Evolutionary conservation across 2,329 filamentous ascomycete species (phyloP).

Genomic region (Fusarium equiseti): DNA sequence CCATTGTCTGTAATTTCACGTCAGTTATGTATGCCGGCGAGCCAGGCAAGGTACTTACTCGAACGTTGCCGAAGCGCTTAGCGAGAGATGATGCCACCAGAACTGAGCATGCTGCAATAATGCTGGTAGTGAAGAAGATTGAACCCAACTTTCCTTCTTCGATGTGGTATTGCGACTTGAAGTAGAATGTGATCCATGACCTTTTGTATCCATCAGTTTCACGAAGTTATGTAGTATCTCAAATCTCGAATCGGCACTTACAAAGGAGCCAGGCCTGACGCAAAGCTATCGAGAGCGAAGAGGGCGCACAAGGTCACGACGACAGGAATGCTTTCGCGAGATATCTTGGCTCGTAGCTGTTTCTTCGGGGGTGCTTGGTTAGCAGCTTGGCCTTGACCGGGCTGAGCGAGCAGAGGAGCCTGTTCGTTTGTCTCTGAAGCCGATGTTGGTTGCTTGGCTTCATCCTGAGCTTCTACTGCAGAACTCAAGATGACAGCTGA

Average conservation of each 20-base stretch:
- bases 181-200: constrained; percentile 70
- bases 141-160: constrained; percentile 64
- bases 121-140: constrained; percentile 66
- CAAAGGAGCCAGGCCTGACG: constrained; percentile 75
- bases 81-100: constrained; percentile 67
- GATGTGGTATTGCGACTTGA: constrained; percentile 61
- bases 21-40: background rate
- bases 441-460: background rate
- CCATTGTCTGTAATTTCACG: constrained; percentile 70
- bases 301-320: constrained; percentile 74
- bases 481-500: constrained; percentile 63
- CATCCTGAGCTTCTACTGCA: constrained; percentile 56
- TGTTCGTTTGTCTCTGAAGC: constrained; percentile 27
- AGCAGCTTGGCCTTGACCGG: background rate
- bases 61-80: constrained; percentile 71
- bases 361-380: constrained; percentile 3
- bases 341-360: constrained; percentile 67
- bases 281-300: constrained; percentile 76
- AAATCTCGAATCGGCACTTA: constrained; percentile 44
- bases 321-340: constrained; percentile 64
- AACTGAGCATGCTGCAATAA: constrained; percentile 64
- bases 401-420: constrained; percentile 44
- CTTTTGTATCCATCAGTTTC: constrained; percentile 55
- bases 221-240: accelerated
- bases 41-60: constrained; percentile 58